Base-by-base conservation (phyloP, 441 rosid genomes). In the Erodium moschatum region DNA sequence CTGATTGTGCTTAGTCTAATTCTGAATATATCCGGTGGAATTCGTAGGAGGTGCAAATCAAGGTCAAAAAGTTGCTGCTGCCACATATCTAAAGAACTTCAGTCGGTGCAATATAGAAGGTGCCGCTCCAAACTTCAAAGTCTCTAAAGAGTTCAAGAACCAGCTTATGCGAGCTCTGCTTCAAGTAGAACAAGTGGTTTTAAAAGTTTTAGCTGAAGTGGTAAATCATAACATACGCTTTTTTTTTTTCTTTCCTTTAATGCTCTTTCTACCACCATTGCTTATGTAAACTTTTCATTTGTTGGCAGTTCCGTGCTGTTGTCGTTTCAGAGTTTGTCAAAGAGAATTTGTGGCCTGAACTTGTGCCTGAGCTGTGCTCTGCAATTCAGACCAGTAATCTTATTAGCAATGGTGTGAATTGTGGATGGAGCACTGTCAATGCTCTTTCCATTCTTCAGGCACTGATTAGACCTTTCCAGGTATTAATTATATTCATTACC, bases 391-490 rank as follows among this genome's bases (percentile, higher is more conserved):
- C 77, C 42, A 89, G 90, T 56, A 87, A 81, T 74, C 81, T 77
- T 18, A 68, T 86, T 56, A 76, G 76, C 76, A 50, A 56, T 54
- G 48, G 71, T 64, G 72, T 75, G 35, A 81, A 75, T 62, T 72
- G 72, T 67, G 79, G 77, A 40, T 89, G 89, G 87, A 81, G 77
- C 73, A 83, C 86, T 67, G 74, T 86, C 69, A 91, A 89, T 66
- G 77, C 85, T 24, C 81, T 91, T 73, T 74, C 80, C 67, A 78
- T 82, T 65, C 88, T 91, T 67, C 91, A 81, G 16, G 80, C 90
- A 8, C 82, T 85, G 56, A 67, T 89, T 56, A 86, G 85, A 74
- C 96, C 96, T 79, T 91, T 91, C 76, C 93, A 91, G 93, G 97
- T 91, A 73, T 68, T 35, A 21, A 7, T 61, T 70, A 64, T 16